Conservation (phyloP, 1,139 yeast species). For the Martiniozyma asiatica region DNA sequence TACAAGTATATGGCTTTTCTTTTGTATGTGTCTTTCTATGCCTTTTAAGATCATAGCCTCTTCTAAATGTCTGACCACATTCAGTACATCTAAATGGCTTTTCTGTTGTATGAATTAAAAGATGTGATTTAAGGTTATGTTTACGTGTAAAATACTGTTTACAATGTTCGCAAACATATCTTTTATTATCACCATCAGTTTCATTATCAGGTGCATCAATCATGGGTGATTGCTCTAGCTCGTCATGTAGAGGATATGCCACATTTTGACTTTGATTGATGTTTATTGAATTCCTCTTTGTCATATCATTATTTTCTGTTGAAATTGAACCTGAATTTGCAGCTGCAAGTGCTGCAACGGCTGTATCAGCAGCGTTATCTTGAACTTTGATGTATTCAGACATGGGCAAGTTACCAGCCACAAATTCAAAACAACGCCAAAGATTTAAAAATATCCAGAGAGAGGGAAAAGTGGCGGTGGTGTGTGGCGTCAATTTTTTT, state of each 20-base stretch:
- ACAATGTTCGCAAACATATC: constrained; percentile 46
- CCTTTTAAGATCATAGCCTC: constrained; percentile 66
- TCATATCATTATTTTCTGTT: neutral
- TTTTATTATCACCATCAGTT: constrained; percentile 12
- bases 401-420: too few relatives aligned
- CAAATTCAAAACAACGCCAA: too few relatives aligned
- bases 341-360: neutral
- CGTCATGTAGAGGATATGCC: neutral
- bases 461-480: too few relatives aligned
- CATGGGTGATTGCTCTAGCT: neutral
- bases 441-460: too few relatives aligned
- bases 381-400: too few relatives aligned
- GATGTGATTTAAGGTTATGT: constrained; percentile 66
- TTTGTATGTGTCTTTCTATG: constrained; percentile 72
- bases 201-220: constrained; percentile 4
- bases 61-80: constrained; percentile 52
- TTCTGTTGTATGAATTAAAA: constrained; percentile 53
- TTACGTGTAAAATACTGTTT: constrained; percentile 53
- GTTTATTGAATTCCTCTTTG: too few relatives aligned
- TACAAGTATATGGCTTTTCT: constrained; percentile 56
- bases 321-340: neutral
- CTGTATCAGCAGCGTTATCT: neutral
- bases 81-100: constrained; percentile 59
- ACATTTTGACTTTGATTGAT: neutral
- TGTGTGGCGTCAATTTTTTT: too few relatives aligned